phyloP scores from a whole-genome alignment of 306 rosid genomes.

The Glycyrrhiza uralensis region DNA sequence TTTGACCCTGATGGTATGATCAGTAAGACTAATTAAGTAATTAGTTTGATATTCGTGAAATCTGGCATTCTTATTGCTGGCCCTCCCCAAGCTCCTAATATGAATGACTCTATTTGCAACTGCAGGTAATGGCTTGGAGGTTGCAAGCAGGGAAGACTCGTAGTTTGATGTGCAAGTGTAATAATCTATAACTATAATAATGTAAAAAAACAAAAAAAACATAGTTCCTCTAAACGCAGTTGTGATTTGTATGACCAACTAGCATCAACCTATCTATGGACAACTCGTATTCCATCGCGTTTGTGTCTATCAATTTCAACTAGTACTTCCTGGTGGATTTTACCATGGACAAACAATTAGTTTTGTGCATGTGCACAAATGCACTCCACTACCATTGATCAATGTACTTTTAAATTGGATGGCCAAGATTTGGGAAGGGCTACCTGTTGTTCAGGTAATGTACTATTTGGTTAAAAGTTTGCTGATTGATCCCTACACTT shows the following conservation, averaged over 20 bases:
- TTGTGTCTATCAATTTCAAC: no score
- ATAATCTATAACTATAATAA: background rate
- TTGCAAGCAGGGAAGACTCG: constrained; percentile 47
- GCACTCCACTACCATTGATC: no score
- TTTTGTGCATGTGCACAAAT: no score
- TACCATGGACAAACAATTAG: no score
- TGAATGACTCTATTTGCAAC: background rate
- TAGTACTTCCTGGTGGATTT: no score
- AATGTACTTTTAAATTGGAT: no score
- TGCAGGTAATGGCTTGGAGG: constrained; percentile 89
- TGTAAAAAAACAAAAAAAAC: background rate
- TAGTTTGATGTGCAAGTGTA: constrained; percentile 2
- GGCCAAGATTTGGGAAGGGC: no score
- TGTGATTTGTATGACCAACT: background rate
- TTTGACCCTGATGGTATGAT: constrained; percentile 97
- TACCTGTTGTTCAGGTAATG: no score
- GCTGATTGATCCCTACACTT: no score
- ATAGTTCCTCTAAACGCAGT: background rate
- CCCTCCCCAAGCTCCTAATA: background rate
- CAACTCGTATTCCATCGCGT: no score
- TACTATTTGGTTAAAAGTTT: no score
- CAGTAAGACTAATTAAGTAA: background rate
- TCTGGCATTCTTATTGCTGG: background rate
- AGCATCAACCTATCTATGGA: background rate
- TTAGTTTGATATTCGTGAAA: background rate